phyloP scores from a whole-genome alignment of 345 rosid species.

The Viola odorata region DNA sequence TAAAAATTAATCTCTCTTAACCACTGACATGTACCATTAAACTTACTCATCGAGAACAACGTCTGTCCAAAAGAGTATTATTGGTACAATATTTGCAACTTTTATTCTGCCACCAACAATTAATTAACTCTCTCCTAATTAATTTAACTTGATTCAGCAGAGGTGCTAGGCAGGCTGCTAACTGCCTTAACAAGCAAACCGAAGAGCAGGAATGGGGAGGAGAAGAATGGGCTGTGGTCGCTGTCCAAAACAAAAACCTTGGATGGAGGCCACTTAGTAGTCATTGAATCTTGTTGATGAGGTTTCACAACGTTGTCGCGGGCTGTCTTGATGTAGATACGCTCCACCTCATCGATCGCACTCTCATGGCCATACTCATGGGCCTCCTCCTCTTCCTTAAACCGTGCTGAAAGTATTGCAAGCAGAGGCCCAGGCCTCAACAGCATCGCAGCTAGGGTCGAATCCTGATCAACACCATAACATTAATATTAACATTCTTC shows the following conservation, averaged over 20 bases:
- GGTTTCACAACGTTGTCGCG: conserved; percentile 60
- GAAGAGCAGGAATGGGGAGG: conserved; percentile 55
- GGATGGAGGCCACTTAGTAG: conserved; percentile 62
- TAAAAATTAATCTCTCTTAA: too few relatives aligned
- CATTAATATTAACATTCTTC: background rate
- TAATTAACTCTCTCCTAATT: too few relatives aligned
- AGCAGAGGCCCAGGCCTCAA: conserved; percentile 64
- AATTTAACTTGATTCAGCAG: conserved; percentile 7
- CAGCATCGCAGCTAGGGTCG: conserved; percentile 61
- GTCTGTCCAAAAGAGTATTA: too few relatives aligned
- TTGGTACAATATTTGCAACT: too few relatives aligned
- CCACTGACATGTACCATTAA: too few relatives aligned
- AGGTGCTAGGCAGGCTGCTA: conserved; percentile 1
- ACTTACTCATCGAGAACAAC: too few relatives aligned
- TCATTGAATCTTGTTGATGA: conserved; percentile 78
- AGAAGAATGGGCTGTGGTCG: conserved; percentile 88
- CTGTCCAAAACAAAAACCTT: conserved; percentile 49
- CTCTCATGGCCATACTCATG: conserved; percentile 7
- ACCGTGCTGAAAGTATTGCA: conserved; percentile 47
- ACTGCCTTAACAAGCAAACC: conserved; percentile 70
- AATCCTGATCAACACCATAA: conserved; percentile 40
- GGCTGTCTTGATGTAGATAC: conserved; percentile 61
- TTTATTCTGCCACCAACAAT: too few relatives aligned
- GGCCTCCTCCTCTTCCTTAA: conserved; percentile 24
- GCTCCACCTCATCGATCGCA: conserved; percentile 30